Conservation (phyloP, 495 filamentous ascomycete species). For the Paragyromitra xinjiangensis region DNA sequence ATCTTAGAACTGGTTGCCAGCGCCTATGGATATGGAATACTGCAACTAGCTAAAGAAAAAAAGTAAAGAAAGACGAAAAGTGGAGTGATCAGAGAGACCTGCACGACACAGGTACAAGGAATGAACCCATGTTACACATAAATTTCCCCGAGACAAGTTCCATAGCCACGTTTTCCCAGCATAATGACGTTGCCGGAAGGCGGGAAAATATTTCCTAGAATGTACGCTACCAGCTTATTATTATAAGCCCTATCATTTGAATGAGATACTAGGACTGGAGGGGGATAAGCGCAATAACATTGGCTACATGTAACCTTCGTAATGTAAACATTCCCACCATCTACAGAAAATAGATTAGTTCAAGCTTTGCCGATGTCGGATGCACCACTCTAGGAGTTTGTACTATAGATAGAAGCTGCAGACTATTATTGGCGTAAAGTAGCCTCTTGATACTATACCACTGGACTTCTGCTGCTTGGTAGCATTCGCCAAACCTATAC, state of each 20-base stretch:
- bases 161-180: constrained; percentile 13
- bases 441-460: no score
- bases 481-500: no score
- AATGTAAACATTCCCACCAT: no score
- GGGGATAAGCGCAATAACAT: no score
- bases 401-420: no score
- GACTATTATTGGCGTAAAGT: no score
- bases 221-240: background rate
- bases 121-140: constrained; percentile 1
- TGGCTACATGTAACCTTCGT: no score
- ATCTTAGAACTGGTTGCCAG: background rate
- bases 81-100: constrained; percentile 8
- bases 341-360: no score
- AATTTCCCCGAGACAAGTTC: constrained; percentile 23
- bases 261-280: no score
- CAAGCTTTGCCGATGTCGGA: no score
- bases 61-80: constrained; percentile 4
- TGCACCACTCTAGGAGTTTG: no score
- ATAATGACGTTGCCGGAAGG: background rate
- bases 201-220: background rate
- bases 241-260: background rate
- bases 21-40: background rate
- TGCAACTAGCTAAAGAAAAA: background rate
- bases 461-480: no score
- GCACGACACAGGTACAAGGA: background rate